Base-by-base conservation (phyloP, 2,329 filamentous ascomycete species). In the Diaporthe sp. region DNA sequence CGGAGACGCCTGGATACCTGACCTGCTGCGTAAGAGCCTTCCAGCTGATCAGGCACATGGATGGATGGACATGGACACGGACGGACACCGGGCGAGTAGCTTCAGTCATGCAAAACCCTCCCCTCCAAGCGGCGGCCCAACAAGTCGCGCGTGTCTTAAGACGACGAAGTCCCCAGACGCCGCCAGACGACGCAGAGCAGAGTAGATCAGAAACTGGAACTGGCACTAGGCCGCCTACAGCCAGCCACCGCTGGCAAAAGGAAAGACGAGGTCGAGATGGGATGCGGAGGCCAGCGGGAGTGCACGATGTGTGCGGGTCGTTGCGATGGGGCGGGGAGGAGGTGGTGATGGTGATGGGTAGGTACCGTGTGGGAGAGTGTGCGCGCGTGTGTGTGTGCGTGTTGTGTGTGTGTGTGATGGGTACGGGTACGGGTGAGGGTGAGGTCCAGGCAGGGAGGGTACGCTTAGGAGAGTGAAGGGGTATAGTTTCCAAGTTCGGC, bases 31-130 rank as follows among this genome's bases (percentile, higher is more conserved):
- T 72, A 75, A 42, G 70, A 65, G 55, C 55, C 71, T 73, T 74
- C 42, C 51, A 71, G 65, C 68, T 73, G 71, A 77, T 63, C 75
- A 77, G 73, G 70, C 73, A 75, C 73, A 75, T 65, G 58, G 49
- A 73, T 73, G 71, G 47, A 65, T 73, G 71, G 71, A 65, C 71
- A 73, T 65, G 71, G 71, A 65, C 71, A 73, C 60, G 71, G 34
- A 73, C 60, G 71, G 34, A 73, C 61, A 49, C 72, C 20, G 68
- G 71, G 71, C 47, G 49, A 60, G 70, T 68, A 70, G 73, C 70
- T 74, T 70, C 57, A 51, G 71, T 75, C 60, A 73, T 73, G 70
- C 73, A 77, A 65, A 71, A 58, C 70, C 68, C 47, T 68, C 47
- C 65, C 65, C 47, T 68, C 47, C 73, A 71, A 44, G 28, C 68